A percentile compares a stretch with the other conserved stretches of the same genome.
Evolutionary conservation across 176 grass and related monocot species (phyloP).

Genomic region (Phoenix dactylifera): DNA sequence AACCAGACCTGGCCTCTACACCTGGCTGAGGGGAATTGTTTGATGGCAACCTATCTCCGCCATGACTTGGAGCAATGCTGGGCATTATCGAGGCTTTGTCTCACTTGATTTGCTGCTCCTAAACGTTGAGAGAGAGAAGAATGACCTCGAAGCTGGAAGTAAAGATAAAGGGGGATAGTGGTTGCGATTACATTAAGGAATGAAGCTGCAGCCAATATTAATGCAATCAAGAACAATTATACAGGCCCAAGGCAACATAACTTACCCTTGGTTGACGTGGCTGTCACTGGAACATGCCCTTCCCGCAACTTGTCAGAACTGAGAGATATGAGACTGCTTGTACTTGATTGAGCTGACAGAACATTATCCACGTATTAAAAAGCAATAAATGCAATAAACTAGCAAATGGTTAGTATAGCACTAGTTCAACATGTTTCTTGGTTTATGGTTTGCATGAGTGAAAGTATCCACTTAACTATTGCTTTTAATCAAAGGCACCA

Average conservation of each 20-base stretch:
- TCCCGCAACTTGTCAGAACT: conserved; percentile 51
- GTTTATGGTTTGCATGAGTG: too few relatives aligned
- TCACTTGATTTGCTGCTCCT: conserved; percentile 94
- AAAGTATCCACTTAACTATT: too few relatives aligned
- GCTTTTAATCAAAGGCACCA: too few relatives aligned
- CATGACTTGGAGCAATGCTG: conserved; percentile 4
- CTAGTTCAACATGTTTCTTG: too few relatives aligned
- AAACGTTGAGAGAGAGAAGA: conserved; percentile 98
- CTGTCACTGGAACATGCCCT: conserved; percentile 30
- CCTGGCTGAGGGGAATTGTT: conserved; percentile 1
- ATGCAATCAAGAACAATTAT: too few relatives aligned
- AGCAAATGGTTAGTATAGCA: neutral
- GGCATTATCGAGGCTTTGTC: conserved; percentile 68
- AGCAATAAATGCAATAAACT: neutral
- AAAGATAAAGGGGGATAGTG: conserved; percentile 13
- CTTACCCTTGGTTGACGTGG: conserved; percentile 65
- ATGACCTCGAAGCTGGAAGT: conserved; percentile 73
- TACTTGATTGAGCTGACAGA: conserved; percentile 50
- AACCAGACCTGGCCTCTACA: conserved; percentile 46
- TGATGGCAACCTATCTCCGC: conserved; percentile 3
- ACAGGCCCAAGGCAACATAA: neutral
- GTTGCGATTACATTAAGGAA: neutral
- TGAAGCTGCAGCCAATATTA: conserved; percentile 7
- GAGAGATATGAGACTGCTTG: conserved; percentile 36
- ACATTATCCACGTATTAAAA: neutral